Evolutionary conservation across 805 yeast species (phyloP).

Genomic region (Zygotorulaspora florentina): DNA sequence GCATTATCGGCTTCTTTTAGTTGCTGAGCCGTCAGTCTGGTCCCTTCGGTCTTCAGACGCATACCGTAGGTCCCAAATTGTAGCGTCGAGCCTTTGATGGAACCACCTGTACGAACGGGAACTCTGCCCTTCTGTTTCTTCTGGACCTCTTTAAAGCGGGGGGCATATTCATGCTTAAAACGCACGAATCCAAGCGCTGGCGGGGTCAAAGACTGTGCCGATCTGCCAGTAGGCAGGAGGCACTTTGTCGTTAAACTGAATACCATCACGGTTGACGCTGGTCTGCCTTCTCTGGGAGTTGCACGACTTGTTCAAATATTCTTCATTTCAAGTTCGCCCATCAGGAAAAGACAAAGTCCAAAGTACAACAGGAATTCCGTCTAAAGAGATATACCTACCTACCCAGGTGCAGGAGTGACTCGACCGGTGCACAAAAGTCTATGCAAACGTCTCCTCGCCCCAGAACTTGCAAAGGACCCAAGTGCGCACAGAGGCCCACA

Average conservation of each 20-base stretch:
- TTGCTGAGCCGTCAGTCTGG: slow-evolving; percentile 80
- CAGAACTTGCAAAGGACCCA: no score
- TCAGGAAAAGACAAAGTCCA: no score
- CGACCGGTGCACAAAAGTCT: background rate
- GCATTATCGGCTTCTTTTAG: slow-evolving; percentile 87
- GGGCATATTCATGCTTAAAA: slow-evolving; percentile 70
- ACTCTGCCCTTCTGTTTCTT: slow-evolving; percentile 92
- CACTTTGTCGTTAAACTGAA: no score
- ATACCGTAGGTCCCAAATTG: slow-evolving; percentile 82
- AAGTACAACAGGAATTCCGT: no score
- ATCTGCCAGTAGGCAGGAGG: background rate
- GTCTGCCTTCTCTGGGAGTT: no score
- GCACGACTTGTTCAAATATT: no score
- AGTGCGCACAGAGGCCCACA: no score
- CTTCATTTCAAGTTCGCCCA: no score
- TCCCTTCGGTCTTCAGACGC: slow-evolving; percentile 84
- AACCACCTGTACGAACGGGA: slow-evolving; percentile 91
- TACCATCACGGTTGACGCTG: no score
- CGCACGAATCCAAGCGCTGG: slow-evolving; percentile 24
- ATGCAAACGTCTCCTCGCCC: no score
- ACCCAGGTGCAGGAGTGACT: no score
- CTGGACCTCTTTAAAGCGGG: slow-evolving; percentile 51
- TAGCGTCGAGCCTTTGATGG: slow-evolving; percentile 79
- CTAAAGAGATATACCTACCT: background rate
- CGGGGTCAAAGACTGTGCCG: background rate